Evolutionary conservation across 495 filamentous ascomycete species (phyloP).

Genomic region (Cercophora sp.): DNA sequence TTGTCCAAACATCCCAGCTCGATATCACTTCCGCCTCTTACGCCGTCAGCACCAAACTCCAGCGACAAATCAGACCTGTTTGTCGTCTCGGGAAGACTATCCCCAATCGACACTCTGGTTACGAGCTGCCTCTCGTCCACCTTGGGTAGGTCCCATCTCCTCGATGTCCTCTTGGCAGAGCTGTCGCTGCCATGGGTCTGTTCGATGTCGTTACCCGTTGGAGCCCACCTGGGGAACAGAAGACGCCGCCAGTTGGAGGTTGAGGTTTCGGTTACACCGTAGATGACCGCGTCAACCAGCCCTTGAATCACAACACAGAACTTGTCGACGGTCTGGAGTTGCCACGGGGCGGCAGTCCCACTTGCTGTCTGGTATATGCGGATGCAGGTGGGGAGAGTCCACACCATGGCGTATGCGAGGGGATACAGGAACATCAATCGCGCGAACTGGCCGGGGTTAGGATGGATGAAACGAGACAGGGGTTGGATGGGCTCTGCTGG

Average conservation of each 20-base stretch:
- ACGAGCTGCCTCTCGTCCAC: too few species aligned
- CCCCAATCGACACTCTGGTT: not conserved
- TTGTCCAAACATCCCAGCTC: not conserved
- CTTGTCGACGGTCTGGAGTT: constrained; percentile 41
- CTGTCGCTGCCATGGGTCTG: not conserved
- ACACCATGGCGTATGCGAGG: constrained; percentile 40
- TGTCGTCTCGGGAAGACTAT: not conserved
- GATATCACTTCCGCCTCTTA: too few species aligned
- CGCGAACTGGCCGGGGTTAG: constrained; percentile 22
- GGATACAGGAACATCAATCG: constrained; percentile 44
- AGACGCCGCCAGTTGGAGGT: constrained; percentile 21
- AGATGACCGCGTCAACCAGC: constrained; percentile 41
- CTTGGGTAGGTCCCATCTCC: not conserved
- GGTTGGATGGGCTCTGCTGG: too few species aligned
- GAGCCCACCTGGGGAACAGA: constrained; percentile 12
- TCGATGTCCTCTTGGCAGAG: not conserved
- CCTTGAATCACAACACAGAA: constrained; percentile 45
- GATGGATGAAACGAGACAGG: too few species aligned
- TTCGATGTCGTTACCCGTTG: not conserved
- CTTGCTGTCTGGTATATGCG: constrained; percentile 39
- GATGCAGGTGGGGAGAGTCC: constrained; percentile 40
- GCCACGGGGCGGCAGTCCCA: constrained; percentile 32
- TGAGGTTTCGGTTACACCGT: constrained; percentile 36
- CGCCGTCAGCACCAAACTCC: not conserved
- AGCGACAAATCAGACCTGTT: not conserved